These are phyloP conservation scores for Hypseocharis bilobata DNA, from an alignment of 441 rosid species.

Conservation along the genomic window DNA sequence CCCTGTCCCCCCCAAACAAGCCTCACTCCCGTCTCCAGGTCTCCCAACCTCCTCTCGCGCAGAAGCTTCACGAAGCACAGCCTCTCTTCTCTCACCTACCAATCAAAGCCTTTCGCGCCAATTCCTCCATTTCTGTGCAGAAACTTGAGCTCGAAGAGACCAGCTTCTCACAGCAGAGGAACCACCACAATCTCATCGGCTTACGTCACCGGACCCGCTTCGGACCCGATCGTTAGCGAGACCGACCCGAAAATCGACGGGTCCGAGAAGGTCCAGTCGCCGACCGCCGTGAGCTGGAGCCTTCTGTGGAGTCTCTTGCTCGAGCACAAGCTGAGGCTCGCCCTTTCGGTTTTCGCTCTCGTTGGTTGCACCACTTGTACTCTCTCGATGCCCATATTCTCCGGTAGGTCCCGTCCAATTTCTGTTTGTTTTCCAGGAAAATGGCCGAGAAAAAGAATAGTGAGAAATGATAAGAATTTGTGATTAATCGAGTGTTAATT, in stretches of 20 bases:
- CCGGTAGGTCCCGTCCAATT: slow-evolving; percentile 35
- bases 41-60: too few species aligned
- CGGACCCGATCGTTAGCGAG: slow-evolving; percentile 51
- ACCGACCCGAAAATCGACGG: slow-evolving; percentile 38
- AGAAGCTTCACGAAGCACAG: neutral
- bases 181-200: slow-evolving; percentile 35
- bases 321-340: slow-evolving; percentile 50
- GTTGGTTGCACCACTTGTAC: slow-evolving; percentile 63
- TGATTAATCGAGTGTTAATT: neutral
- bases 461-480: neutral
- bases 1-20: neutral
- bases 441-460: neutral
- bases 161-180: too few species aligned
- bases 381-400: slow-evolving; percentile 75
- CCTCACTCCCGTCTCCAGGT: neutral
- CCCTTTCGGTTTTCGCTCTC: slow-evolving; percentile 39
- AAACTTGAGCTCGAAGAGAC: slow-evolving; percentile 14
- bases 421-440: neutral
- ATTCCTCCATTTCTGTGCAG: slow-evolving; percentile 9
- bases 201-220: slow-evolving; percentile 65
- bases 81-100: slow-evolving; percentile 5
- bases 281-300: slow-evolving; percentile 49
- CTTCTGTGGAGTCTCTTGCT: slow-evolving; percentile 48
- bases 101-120: slow-evolving; percentile 29
- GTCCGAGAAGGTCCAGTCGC: slow-evolving; percentile 25